Base-by-base conservation (phyloP, 208 protist genomes). In the Trypanosoma conorhini region DNA sequence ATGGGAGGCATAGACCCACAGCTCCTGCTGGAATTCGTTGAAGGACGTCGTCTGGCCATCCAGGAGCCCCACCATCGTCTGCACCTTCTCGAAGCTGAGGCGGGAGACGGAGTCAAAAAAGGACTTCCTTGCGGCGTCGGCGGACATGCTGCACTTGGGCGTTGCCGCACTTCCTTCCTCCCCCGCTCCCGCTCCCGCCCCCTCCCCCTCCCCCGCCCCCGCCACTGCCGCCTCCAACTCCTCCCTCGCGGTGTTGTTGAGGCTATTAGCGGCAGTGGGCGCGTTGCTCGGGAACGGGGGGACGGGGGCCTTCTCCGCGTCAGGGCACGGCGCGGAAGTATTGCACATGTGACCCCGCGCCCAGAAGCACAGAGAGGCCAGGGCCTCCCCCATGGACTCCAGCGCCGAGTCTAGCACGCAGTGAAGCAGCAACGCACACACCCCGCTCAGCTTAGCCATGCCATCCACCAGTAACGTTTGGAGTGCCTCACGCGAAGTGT, bases 401-500 rank as follows among this genome's bases (percentile, higher is more conserved):
- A 87, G 57, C 10, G 72, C 67, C 21, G 61, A 56, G 54, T 84
- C 73, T 15, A 82, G 26, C 31, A 64, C 67, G 57, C 63, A 64
- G 26, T 58, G 31, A 28, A 76, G 62, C 30, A 76, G 44, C 22
- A 82, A 48, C 42, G 67, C 61, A 69, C 58, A 72, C n/a, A 50
- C 64, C 1, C 28, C 48, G 40, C 12, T 65, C 17, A 82, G 56
- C 22, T 65, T 62, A n/a, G 55, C 26, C 31, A 67, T 66, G 12
- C 69, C 73, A 38, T 74, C 56, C 17, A 31, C 51, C 26, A 66
- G 21, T 52, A 63, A 42, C 38, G 40, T 55, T 51, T 57, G 33
- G 35, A 71, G 44, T 50, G 62, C 50, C n/a, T 61, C 68, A 50
- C 67, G 56, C 42, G 77, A 82, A 15, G 19, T 17, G 52, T 72